Base-by-base conservation (phyloP, 768 basidiomycete genomes). In the Paxillus rubicundulus region DNA sequence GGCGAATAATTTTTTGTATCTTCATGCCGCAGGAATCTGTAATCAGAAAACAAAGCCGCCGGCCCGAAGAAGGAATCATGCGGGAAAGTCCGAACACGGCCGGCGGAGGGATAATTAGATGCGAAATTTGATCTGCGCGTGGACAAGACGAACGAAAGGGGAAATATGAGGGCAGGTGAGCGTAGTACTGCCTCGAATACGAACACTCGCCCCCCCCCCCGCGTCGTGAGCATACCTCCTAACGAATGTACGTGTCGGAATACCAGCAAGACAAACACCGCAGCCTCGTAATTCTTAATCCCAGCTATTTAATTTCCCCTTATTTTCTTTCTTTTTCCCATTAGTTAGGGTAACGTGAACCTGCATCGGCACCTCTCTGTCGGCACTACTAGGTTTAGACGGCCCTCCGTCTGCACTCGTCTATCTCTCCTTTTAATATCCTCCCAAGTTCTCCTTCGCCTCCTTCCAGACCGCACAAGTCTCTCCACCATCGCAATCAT, bases 31-130 rank as follows among this genome's bases (percentile, higher is more conserved):
- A 51, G 56, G 44, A 17, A 46, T 67, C 69, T 69, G 67, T 57
- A 61, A 20, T 24, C 62, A 57, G 57, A 67, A 9, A 48, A 49
- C 41, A 58, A 61, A 70, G 70, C 68, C 68, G 70, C 63, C 68
- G 70, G 68, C 63, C 63, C 70, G 59, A 64, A 50, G 51, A 61
- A 57, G 59, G 53, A 42, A 52, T 34, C 33, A 41, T 38, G 53
- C 50, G 49, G 57, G 58, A 66, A 61, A 54, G 36, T 41, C 58
- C 65, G 64, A 62, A 44, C 33, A 53, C 58, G 59, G 67, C 69
- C 60, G 67, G 60, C 45, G 55, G 55, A 37, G 50, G 50, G 37
- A 32, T 28, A n/a, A 54, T 39, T 53, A 36, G 39, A 33, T 44
- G 27, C 37, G 47, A 33, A 32, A 32, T 32, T 33, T 49, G 64